phyloP scores from a whole-genome alignment of 495 filamentous ascomycete species.

The Neurospora intermedia region DNA sequence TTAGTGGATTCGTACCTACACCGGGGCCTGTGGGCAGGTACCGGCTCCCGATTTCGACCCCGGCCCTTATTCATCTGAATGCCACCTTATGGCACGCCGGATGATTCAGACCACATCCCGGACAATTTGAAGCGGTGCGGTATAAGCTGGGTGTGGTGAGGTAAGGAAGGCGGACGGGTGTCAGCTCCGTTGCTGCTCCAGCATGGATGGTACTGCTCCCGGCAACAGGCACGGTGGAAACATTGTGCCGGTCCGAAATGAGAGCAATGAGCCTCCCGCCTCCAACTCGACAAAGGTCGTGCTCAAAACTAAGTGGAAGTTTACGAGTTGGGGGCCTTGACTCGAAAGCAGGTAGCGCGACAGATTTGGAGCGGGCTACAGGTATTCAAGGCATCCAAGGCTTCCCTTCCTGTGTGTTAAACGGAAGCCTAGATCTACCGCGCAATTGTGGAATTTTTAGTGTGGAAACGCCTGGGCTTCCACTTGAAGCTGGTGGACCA shows the following conservation, averaged over 20 bases:
- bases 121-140: not conserved
- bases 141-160: not conserved
- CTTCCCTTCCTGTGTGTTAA: not conserved
- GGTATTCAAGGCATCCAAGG: not conserved
- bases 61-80: not conserved
- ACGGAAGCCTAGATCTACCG: not conserved
- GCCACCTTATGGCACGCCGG: not conserved
- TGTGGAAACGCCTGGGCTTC: not conserved
- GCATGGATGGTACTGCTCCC: not conserved
- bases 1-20: not conserved
- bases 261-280: not conserved
- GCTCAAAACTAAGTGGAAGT: not conserved
- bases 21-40: not conserved
- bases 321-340: not conserved
- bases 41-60: not conserved
- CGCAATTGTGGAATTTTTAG: not conserved
- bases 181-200: not conserved
- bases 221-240: not conserved
- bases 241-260: not conserved
- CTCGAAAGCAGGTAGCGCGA: not conserved
- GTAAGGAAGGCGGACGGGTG: not conserved
- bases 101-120: not conserved
- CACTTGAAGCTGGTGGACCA: not conserved
- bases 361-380: not conserved
- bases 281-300: not conserved